Evolutionary conservation across 1,139 yeast species (phyloP).

Genomic region (Zygosaccharomyces sapae): DNA sequence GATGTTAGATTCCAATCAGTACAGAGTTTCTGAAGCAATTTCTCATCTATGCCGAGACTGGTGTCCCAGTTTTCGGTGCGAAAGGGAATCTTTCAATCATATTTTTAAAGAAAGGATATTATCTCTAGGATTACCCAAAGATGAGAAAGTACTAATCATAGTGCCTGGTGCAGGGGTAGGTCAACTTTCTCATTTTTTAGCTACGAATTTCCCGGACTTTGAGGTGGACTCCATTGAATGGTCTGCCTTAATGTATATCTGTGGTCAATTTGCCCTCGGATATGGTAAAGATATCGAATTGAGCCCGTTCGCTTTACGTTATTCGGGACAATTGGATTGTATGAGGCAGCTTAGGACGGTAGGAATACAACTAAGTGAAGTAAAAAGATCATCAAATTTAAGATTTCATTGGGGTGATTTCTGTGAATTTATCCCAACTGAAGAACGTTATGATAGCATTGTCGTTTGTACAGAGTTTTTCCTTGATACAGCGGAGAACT

Average conservation of each 20-base stretch:
- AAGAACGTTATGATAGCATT: conserved; percentile 42
- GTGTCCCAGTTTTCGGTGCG: conserved; percentile 45
- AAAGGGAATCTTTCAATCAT: conserved; percentile 49
- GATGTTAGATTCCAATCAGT: conserved; percentile 31
- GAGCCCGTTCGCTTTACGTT: conserved; percentile 66
- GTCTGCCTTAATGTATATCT: conserved; percentile 64
- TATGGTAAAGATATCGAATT: conserved; percentile 32
- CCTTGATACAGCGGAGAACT: conserved; percentile 82
- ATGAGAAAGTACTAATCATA: conserved; percentile 45
- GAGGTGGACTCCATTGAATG: conserved; percentile 67
- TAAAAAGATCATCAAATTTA: conserved; percentile 46
- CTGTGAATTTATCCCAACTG: conserved; percentile 43
- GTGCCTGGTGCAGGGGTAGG: conserved; percentile 84
- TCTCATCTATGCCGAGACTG: conserved; percentile 77
- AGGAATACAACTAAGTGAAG: conserved; percentile 36
- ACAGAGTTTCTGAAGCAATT: conserved; percentile 61
- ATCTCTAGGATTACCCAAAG: conserved; percentile 20
- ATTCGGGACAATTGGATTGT: conserved; percentile 58
- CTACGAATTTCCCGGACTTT: conserved; percentile 38
- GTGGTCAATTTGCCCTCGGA: conserved; percentile 53
- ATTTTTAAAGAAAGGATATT: conserved; percentile 42
- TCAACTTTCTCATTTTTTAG: conserved; percentile 60
- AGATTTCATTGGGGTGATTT: conserved; percentile 62
- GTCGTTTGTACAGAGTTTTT: conserved; percentile 70
- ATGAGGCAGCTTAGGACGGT: conserved; percentile 53